Evolutionary conservation across 306 rosid species (phyloP).

Genomic region (Dalbergia cultrata): DNA sequence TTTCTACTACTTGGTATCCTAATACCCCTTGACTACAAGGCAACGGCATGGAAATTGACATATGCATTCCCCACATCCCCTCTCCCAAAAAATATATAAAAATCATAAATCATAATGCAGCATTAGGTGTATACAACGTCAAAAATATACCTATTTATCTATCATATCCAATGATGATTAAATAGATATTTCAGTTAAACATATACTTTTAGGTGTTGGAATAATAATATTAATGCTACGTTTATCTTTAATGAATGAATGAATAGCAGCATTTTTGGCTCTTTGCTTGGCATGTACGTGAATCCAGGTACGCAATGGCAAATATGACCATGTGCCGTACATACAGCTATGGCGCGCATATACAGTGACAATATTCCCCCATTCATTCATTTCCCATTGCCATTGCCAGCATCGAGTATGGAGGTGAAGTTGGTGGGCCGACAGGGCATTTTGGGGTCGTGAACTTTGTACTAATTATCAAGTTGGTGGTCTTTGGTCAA

Average conservation of each 20-base stretch:
- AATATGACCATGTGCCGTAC: not conserved
- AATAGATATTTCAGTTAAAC: too few species aligned
- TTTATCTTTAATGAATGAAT: not conserved
- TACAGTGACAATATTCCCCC: not conserved
- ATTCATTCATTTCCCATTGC: not conserved
- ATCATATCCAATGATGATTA: too few species aligned
- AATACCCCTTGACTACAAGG: not conserved
- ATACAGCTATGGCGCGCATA: not conserved
- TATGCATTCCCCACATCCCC: not conserved
- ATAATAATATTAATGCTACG: too few species aligned
- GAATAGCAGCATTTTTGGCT: not conserved
- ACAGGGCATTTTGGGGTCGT: constrained; percentile 48
- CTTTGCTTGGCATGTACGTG: constrained; percentile 3
- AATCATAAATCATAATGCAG: too few species aligned
- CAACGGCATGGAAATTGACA: not conserved
- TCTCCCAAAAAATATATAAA: too few species aligned
- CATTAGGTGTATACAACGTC: too few species aligned
- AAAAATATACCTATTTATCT: too few species aligned
- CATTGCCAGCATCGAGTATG: constrained; percentile 39
- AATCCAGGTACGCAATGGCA: constrained; percentile 35
- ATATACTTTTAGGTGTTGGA: too few species aligned
- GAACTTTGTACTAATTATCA: not conserved
- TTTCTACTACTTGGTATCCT: not conserved
- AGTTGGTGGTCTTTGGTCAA: constrained; percentile 15
- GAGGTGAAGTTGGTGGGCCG: constrained; percentile 23